phyloP scores from a whole-genome alignment of 2,329 filamentous ascomycete species.

The Talaromyces islandicus region DNA sequence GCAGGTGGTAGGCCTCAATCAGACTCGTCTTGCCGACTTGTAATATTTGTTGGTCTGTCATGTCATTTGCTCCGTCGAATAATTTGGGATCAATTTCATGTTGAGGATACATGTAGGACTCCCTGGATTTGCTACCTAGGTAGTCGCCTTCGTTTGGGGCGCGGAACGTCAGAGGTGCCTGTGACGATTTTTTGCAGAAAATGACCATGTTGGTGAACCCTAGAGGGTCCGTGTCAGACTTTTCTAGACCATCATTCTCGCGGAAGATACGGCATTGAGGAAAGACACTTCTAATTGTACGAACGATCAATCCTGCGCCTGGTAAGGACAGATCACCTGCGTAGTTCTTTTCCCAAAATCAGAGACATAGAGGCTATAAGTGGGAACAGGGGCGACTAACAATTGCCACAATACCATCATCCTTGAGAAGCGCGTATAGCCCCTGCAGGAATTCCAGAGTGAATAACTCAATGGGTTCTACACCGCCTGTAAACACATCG shows the following conservation, averaged over 20 bases:
- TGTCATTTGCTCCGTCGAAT: constrained; percentile 38
- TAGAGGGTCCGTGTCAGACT: constrained; percentile 44
- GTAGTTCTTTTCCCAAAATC: constrained; percentile 63
- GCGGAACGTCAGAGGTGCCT: constrained; percentile 58
- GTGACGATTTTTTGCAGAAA: constrained; percentile 69
- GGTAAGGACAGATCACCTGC: constrained; percentile 79
- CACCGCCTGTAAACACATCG: constrained; percentile 95
- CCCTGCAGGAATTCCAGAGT: constrained; percentile 75
- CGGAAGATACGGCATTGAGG: constrained; percentile 88
- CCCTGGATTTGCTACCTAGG: constrained; percentile 64
- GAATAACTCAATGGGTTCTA: constrained; percentile 83
- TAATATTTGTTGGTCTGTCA: constrained; percentile 34
- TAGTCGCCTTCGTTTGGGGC: constrained; percentile 59
- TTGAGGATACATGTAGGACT: constrained; percentile 64
- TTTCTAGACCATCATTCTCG: constrained; percentile 50
- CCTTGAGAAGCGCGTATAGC: constrained; percentile 64
- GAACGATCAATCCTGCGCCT: constrained; percentile 69
- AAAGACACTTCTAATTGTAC: constrained; percentile 77
- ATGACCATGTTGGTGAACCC: constrained; percentile 97
- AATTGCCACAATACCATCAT: constrained; percentile 80
- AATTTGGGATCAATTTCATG: constrained; percentile 56
- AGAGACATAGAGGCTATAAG: constrained; percentile 6
- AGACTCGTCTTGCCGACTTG: constrained; percentile 53
- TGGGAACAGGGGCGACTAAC: constrained; percentile 44
- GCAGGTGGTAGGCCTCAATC: constrained; percentile 65